Evolutionary conservation across 2,329 filamentous ascomycete species (phyloP), one percentile per base, ranked within the genome.

Genomic region (Alternaria incomplexa): DNA sequence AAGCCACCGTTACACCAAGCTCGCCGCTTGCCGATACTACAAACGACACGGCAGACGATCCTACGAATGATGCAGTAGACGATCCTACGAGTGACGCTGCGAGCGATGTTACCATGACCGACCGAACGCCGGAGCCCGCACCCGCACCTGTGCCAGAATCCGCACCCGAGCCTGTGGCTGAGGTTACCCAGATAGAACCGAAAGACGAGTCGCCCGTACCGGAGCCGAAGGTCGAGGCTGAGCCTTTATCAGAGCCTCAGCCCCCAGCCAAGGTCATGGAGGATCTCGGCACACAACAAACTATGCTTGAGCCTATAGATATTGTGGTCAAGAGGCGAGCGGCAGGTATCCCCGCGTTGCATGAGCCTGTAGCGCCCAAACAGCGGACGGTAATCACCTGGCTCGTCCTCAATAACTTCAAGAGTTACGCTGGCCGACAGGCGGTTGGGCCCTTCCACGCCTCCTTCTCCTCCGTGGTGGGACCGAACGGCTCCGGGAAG

Each of bases 381-480:
- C 85, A 93, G 56, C 91, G 96, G 56, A 94, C 96, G 68, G 95
- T 98, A 57, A 95, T 99, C 68, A 96, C 93, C 17, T 93, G 97
- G 77, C 85, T 99, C 52, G 90, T 97, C 63, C 86, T 99, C 71
- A 96, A 89, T 69, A 99, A 99, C 81, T 99, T 99, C 88, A 99
- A 99, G 84, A 98, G 95, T 83, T 99, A 99, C 79, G 96, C 96
- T 15, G 96, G 96, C 5, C 86, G 92, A 65, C 96, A 99, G 79
- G 91, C 97, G 81, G 96, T 99, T 62, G 96, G 96, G 0, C 96
- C 96, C 0, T 99, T 99, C 79, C 96, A 99, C 79, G 88, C 93
- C 2, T 99, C 96, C 0, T 99, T 99, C 82, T 97, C 96, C 2
- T 97, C 96, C 0, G 96, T 99, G 3, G 96, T 99, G 10, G 96